Base-by-base conservation (phyloP, 2,329 filamentous ascomycete species). In the Scedosporium boydii region DNA sequence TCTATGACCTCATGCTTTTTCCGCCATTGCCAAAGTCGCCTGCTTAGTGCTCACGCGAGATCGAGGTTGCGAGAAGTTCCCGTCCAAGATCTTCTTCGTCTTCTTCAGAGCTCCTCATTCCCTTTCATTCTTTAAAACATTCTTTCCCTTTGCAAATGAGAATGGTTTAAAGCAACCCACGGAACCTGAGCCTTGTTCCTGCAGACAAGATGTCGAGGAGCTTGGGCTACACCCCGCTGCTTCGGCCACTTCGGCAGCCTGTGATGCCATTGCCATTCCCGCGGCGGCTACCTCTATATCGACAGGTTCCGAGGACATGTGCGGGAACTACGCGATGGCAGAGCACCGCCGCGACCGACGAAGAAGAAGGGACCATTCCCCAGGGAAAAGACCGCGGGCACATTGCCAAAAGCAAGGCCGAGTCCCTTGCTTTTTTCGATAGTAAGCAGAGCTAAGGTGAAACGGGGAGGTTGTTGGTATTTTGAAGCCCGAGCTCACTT, bases 391-490 rank as follows among this genome's bases (percentile, higher is more conserved):
- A 89, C 66, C 85, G 85, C 9, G 93, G 95, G 0, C 92, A 97
- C 69, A 96, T 98, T 67, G 78, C 82, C n/a, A 82, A 89, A 10
- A 82, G 80, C 2, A 77, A 87, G 1, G 89, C 93, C 68, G 91
- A 98, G 76, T 87, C 88, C 0, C 87, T 98, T 56, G 74, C 97
- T 6, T 99, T 96, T 77, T 87, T 98, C 70, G 92, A 96, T 72
- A 96, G 90, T 93, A 75, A 71, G 85, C 70, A 42, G 34, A n/a
- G n/a, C 58, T 16, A 21, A 29, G 27, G 6, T 6, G 4, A 29
- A 6, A 1, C 4, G 27, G 27, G 27, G 27, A 29, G 27, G 27
- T 6, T 3, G 3, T 6, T 3, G 4, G 3, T 3, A 3, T 29
- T 29, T 29, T 29, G 27, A 29, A 3, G 27, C 27, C 27, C 27